phyloP scores from a whole-genome alignment of 257 asterid species.

The Petunia axillaris region DNA sequence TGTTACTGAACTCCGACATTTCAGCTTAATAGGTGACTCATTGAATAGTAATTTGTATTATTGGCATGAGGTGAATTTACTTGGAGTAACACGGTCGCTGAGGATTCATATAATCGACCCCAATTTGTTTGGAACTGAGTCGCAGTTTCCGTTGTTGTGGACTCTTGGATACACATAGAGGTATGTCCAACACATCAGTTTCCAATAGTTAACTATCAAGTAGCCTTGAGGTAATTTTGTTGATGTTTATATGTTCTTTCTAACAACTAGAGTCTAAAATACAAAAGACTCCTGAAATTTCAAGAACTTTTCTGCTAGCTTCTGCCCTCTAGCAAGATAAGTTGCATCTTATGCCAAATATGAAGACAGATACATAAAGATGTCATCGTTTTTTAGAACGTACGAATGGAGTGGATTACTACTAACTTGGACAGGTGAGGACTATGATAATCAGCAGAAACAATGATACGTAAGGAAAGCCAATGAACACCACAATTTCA shows the following conservation, averaged over 20 bases:
- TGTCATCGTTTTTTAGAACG: neutral
- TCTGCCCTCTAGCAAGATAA: neutral
- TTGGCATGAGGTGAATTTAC: neutral
- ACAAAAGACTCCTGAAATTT: constrained; percentile 4
- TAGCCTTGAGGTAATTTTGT: neutral
- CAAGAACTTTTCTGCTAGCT: neutral
- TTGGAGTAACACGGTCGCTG: neutral
- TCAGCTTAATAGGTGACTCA: neutral
- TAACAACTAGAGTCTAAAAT: neutral
- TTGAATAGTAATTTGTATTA: neutral
- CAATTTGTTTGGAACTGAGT: neutral
- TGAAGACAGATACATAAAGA: neutral
- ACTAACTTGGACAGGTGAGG: neutral
- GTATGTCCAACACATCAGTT: neutral
- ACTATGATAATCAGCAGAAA: neutral
- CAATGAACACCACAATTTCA: neutral
- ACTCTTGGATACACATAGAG: neutral
- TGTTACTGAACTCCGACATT: neutral
- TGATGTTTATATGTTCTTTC: neutral
- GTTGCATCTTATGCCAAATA: neutral
- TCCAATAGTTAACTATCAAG: neutral
- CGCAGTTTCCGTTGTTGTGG: neutral
- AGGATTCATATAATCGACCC: neutral
- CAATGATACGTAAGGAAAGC: neutral
- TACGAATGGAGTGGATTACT: neutral